phyloP scores from a whole-genome alignment of 192 early-diverging fungal genomes.

The Backusella macrospora region DNA sequence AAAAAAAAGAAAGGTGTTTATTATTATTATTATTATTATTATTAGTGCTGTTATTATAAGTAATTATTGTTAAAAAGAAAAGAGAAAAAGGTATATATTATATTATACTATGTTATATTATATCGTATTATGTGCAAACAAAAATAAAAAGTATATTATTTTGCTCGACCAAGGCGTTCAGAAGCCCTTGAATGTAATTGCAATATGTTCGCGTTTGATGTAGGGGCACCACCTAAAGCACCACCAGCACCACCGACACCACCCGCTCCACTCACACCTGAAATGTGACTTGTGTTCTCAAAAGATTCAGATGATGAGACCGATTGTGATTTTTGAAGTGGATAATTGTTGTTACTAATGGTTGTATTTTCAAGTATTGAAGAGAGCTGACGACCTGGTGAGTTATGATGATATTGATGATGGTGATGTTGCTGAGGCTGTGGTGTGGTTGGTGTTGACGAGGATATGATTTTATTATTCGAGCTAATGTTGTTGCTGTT shows the following conservation, averaged over 20 bases:
- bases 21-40: conserved; percentile 4
- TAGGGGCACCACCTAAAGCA: conserved; percentile 35
- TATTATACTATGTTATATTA: background rate
- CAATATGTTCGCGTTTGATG: conserved; percentile 7
- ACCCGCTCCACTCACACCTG: conserved; percentile 41
- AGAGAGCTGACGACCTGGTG: conserved; percentile 10
- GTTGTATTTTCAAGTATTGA: conserved; percentile 15
- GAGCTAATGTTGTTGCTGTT: background rate
- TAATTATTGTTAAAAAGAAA: background rate
- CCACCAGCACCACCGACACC: conserved; percentile 43
- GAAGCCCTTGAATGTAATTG: conserved; percentile 29
- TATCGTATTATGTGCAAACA: background rate
- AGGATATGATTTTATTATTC: background rate
- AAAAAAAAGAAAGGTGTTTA: background rate
- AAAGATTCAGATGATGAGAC: conserved; percentile 28
- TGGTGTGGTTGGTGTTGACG: conserved; percentile 5
- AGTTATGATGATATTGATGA: background rate
- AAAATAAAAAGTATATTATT: conserved; percentile 13
- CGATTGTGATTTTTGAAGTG: conserved; percentile 17
- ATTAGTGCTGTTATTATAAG: background rate
- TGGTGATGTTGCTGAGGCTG: background rate
- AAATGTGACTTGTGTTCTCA: conserved; percentile 37
- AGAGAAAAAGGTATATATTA: conserved; percentile 4
- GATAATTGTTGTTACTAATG: background rate
- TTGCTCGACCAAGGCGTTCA: conserved; percentile 25